phyloP scores from a whole-genome alignment of 176 grass and related monocot genomes.

The Aegilops longissima region DNA sequence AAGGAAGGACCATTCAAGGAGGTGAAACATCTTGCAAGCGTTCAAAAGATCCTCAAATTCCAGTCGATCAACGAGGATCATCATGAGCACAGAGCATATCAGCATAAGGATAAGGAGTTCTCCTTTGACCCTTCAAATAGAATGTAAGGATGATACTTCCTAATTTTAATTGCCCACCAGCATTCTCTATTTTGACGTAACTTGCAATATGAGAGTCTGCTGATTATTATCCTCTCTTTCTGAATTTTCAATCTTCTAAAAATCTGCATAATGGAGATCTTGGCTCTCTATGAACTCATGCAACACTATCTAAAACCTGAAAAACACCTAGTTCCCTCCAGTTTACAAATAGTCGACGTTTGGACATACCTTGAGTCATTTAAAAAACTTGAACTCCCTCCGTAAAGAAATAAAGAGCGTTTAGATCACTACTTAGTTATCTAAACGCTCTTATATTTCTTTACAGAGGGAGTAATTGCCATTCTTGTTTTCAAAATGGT shows the following conservation, averaged over 20 bases:
- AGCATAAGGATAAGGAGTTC: conserved; percentile 15
- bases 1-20: conserved; percentile 51
- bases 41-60: conserved; percentile 75
- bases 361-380: too few species aligned
- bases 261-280: not conserved
- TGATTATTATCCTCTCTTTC: not conserved
- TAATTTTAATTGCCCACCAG: not conserved
- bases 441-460: too few species aligned
- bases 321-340: too few species aligned
- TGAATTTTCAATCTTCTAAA: not conserved
- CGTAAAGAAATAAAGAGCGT: too few species aligned
- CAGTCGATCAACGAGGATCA: conserved; percentile 23
- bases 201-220: not conserved
- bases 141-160: not conserved
- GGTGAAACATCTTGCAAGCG: conserved; percentile 60
- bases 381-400: too few species aligned
- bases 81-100: not conserved
- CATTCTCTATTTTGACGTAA: not conserved
- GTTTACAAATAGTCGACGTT: too few species aligned
- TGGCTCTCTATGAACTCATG: not conserved
- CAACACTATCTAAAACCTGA: not conserved
- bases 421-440: too few species aligned
- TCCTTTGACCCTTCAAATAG: not conserved
- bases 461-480: too few species aligned
- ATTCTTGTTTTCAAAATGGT: too few species aligned